Evolutionary conservation across 768 basidiomycete species (phyloP).

Genomic region (Boletus bicolor): DNA sequence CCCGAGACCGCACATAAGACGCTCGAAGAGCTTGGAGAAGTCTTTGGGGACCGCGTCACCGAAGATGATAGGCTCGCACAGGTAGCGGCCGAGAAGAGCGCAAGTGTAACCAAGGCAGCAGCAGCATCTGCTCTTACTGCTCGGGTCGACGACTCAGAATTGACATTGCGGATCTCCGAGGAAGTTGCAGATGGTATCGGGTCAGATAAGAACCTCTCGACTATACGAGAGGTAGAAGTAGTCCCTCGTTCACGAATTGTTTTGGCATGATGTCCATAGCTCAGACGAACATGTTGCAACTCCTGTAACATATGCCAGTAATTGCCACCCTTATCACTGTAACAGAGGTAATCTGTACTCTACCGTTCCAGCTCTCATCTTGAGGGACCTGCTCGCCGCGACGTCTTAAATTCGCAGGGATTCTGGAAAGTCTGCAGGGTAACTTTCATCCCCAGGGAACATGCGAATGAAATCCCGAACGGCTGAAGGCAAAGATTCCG

Average conservation of each 20-base stretch:
- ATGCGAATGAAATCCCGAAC: constrained; percentile 32
- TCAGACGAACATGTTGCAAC: neutral
- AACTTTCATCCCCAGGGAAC: constrained; percentile 34
- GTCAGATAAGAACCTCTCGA: constrained; percentile 18
- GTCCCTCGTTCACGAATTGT: constrained; percentile 3
- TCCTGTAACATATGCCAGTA: neutral
- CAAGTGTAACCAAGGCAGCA: constrained; percentile 5
- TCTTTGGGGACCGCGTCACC: constrained; percentile 40
- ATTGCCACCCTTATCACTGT: neutral
- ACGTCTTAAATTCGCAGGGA: constrained; percentile 21
- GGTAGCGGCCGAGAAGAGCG: constrained; percentile 13
- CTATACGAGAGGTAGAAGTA: constrained; percentile 17
- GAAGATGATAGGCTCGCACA: constrained; percentile 25
- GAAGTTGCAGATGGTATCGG: constrained; percentile 10
- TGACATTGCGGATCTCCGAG: constrained; percentile 23
- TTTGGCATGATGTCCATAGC: constrained; percentile 3
- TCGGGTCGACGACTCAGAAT: constrained; percentile 22
- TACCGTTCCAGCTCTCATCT: neutral
- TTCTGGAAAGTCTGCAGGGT: constrained; percentile 33
- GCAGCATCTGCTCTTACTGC: constrained; percentile 16
- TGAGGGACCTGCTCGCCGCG: too few relatives aligned
- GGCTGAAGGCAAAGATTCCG: constrained; percentile 25
- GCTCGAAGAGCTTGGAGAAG: constrained; percentile 48
- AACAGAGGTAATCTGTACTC: neutral
- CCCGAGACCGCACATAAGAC: constrained; percentile 47